These are phyloP conservation scores for Begonia loranthoides DNA, from an alignment of 306 rosid genomes.

Conservation along the genomic window DNA sequence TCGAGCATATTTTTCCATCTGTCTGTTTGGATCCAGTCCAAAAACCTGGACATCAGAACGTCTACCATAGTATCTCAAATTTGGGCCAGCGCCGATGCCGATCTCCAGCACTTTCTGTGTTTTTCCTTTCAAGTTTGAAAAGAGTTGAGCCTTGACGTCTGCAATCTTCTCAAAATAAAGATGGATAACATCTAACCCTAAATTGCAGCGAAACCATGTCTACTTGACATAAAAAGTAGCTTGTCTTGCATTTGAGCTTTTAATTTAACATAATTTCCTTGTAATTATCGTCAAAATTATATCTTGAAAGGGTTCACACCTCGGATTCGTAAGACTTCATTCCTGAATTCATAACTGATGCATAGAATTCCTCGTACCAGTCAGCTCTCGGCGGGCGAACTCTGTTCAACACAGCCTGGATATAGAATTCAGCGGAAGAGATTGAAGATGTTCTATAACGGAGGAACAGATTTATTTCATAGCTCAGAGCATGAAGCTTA, in stretches of 20 bases:
- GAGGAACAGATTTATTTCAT: too few relatives aligned
- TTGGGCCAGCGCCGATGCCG: constrained; percentile 85
- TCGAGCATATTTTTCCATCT: constrained; percentile 80
- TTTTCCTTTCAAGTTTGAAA: constrained; percentile 51
- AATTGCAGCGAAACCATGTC: background rate
- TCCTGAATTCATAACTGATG: constrained; percentile 28
- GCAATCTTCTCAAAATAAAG: constrained; percentile 46
- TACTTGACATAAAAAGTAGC: too few relatives aligned
- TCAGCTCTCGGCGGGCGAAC: constrained; percentile 62
- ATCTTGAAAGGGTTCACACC: constrained; percentile 21
- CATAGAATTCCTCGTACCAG: constrained; percentile 78
- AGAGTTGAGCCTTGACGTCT: constrained; percentile 47
- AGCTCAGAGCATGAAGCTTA: constrained; percentile 5
- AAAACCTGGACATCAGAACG: constrained; percentile 34
- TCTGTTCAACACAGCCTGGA: constrained; percentile 37
- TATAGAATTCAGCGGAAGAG: background rate
- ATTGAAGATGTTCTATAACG: too few relatives aligned
- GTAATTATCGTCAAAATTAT: too few relatives aligned
- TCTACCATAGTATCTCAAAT: constrained; percentile 49
- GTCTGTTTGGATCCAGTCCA: constrained; percentile 69
- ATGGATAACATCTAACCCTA: constrained; percentile 3
- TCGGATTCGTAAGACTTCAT: constrained; percentile 51
- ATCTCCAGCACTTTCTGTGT: constrained; percentile 63
- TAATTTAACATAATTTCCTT: too few relatives aligned
- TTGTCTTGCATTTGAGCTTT: too few relatives aligned